A percentile compares a stretch with the other conserved stretches of the same genome.
phyloP scores from a whole-genome alignment of 352 stramenopile genomes.

The Pythium aquatile region DNA sequence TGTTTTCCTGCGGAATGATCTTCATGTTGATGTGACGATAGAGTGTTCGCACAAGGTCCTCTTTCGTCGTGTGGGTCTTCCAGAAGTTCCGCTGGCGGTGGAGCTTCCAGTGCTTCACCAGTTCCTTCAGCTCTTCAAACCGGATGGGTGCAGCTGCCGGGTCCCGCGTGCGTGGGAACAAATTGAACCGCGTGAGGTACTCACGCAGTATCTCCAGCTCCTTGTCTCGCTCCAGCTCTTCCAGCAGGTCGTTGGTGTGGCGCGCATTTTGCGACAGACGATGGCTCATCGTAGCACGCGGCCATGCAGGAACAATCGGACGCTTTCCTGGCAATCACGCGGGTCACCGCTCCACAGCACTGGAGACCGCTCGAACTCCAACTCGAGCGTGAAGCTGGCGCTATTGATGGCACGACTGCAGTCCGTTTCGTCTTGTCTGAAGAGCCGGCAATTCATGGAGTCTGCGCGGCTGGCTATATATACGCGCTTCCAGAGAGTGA shows the following conservation, averaged over 20 bases:
- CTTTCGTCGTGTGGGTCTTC: conserved; percentile 88
- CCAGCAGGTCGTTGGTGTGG: conserved; percentile 75
- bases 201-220: conserved; percentile 82
- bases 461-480: neutral
- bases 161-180: conserved; percentile 78
- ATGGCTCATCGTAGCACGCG: conserved; percentile 57
- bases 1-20: conserved; percentile 65
- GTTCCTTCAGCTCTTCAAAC: conserved; percentile 90
- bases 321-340: neutral
- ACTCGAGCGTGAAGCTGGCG: neutral
- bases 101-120: conserved; percentile 89
- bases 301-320: neutral
- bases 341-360: neutral
- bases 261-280: conserved; percentile 79
- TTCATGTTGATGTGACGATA: conserved; percentile 89
- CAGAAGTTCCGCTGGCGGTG: conserved; percentile 89
- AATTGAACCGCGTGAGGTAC: conserved; percentile 76
- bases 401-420: conserved; percentile 3
- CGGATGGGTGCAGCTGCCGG: conserved; percentile 74
- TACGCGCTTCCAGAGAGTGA: neutral
- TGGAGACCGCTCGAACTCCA: neutral
- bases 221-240: conserved; percentile 87
- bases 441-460: neutral
- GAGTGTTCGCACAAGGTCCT: conserved; percentile 82
- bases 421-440: conserved; percentile 1